Evolutionary conservation across 2,329 filamentous ascomycete species (phyloP), one percentile per base, ranked within the genome.

Genomic region (Incumbomyces lentus): DNA sequence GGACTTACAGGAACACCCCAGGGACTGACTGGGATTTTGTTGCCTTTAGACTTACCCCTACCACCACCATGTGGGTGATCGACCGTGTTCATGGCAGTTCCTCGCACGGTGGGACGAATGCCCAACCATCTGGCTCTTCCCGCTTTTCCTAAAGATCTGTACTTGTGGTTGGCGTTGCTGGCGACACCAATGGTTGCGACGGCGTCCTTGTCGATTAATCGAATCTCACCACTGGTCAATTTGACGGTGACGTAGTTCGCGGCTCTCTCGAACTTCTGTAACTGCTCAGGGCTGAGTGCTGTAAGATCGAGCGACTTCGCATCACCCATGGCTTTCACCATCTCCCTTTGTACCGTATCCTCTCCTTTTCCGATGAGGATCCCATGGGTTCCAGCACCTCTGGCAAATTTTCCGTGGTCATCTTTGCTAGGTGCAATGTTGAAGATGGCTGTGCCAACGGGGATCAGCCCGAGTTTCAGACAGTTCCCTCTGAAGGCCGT

Each of bases 11-110:
- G 90, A 63, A 81, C 83, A 64, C 93, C 92, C 92, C 93, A 98
- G 49, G 92, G 92, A 69, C 87, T 95, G 59, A 92, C 87, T 30
- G 93, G 92, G 63, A 94, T 76, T 51, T 89, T 81, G 64, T 95
- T 95, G 79, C 92, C 88, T 86, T 98, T 98, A 48, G 88, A 95
- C 72, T 98, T 98, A 72, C 92, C 92, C 75, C 93, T 81, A 68
- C 92, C 92, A 84, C 92, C 92, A 78, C 92, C 92, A 67, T 98
- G 92, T 61, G 92, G 92, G 75, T 98, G 92, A 62, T 98, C 92
- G 59, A 81, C 85, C 80, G 90, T 88, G 73, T 98, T 98, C 93
- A 98, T 98, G 53, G 93, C 92, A 59, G 96, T 71, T 83, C 92
- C 93, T 73, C 93, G 82, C 37, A 98, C 92, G 1, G 92, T 95